Evolutionary conservation across 2,329 filamentous ascomycete genomes (phyloP), one percentile per base, ranked within the genome.

Genomic region (Botrytis pseudocinerea): DNA sequence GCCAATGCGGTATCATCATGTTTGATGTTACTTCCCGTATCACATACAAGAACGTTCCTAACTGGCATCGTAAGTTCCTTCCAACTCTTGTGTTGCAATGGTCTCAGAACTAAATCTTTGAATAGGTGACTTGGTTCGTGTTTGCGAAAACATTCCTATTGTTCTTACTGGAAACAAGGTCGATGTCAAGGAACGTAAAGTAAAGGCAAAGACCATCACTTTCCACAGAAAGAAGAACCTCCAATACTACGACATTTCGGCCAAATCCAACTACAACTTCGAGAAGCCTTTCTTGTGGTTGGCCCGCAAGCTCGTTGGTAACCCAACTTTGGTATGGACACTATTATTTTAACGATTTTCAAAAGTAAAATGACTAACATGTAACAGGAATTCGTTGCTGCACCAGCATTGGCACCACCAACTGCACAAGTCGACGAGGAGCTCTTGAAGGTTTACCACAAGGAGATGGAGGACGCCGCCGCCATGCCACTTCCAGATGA

Each of bases 201-300:
- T 99, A 84, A 99, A 99, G 92, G 96, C 96, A 83, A 99, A 99
- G 93, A 97, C 95, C 83, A 99, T 99, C 86, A 99, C 96, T 79
- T 99, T 99, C 93, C 96, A 99, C 90, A 94, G 96, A 87, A 99
- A 99, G 93, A 99, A 99, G 92, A 99, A 98, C 87, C 92, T 99
- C 70, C 96, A 99, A 87, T 99, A 98, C 91, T 99, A 99, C 90
- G 96, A 98, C 81, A 98, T 98, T 84, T 98, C 94, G 60, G 96
- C 96, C 86, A 99, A 98, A 89, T 98, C 95, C 83, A 98, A 98
- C 90, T 98, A 99, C 88, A 98, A 98, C 91, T 98, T 98, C 85
- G 95, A 98, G 92, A 99, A 98, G 91, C 95, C 95, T 77, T 98
- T 99, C 93, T 92, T 98, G 81, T 98, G 96, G 96, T 92, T 99